phyloP scores from a whole-genome alignment of 768 basidiomycete genomes.

The Vararia minispora region DNA sequence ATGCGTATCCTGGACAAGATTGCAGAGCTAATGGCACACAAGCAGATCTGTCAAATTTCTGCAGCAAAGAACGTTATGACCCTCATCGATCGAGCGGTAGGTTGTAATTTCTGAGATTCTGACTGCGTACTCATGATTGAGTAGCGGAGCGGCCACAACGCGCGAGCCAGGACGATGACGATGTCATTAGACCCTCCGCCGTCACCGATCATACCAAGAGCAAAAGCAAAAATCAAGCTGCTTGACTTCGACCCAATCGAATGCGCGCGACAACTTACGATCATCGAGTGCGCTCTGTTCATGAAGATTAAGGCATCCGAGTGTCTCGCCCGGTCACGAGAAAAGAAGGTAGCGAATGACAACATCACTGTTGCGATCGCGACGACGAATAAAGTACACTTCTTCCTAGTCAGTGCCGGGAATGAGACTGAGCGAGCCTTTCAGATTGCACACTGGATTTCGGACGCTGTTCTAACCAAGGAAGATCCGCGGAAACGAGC shows the following conservation, averaged over 20 bases:
- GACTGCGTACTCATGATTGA: background rate
- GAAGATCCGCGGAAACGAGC: constrained; percentile 80
- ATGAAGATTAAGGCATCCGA: constrained; percentile 81
- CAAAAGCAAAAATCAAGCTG: constrained; percentile 61
- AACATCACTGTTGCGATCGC: constrained; percentile 81
- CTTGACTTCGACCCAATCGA: constrained; percentile 80
- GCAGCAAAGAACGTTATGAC: constrained; percentile 65
- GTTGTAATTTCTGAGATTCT: constrained; percentile 23
- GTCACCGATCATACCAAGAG: constrained; percentile 61
- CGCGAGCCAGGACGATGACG: constrained; percentile 42
- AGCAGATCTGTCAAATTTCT: constrained; percentile 47
- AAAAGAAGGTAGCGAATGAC: constrained; percentile 56
- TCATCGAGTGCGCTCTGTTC: constrained; percentile 78
- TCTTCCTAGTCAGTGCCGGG: background rate
- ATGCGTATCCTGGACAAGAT: constrained; percentile 67
- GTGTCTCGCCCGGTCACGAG: constrained; percentile 73
- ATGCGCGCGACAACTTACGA: constrained; percentile 85
- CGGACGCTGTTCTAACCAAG: constrained; percentile 60
- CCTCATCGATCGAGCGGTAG: constrained; percentile 67
- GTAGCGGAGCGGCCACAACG: constrained; percentile 40
- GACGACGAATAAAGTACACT: constrained; percentile 51
- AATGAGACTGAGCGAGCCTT: constrained; percentile 4
- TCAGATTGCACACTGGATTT: constrained; percentile 88
- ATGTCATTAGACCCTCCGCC: constrained; percentile 53
- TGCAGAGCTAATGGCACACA: constrained; percentile 60